phyloP scores from a whole-genome alignment of 805 yeast species.

The Lachancea lanzarotensis region DNA sequence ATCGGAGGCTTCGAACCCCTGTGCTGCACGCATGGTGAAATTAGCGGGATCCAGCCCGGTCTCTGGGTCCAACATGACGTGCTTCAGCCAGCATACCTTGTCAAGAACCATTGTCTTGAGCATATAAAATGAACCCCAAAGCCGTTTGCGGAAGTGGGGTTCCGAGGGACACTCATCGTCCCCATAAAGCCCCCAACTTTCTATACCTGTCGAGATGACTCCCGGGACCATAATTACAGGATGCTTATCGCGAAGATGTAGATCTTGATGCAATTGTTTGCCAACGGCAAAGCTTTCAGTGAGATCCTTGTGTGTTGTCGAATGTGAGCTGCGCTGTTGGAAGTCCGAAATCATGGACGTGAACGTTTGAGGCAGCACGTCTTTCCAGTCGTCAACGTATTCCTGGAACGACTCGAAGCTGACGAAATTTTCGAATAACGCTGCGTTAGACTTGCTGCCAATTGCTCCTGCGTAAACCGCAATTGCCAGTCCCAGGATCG shows the following conservation, averaged over 20 bases:
- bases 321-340: constrained; percentile 19
- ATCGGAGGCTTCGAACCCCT: constrained; percentile 95
- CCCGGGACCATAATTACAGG: constrained; percentile 96
- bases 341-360: constrained; percentile 53
- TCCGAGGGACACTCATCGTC: constrained; percentile 75
- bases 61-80: constrained; percentile 78
- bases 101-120: constrained; percentile 84
- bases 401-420: constrained; percentile 53
- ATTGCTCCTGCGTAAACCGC: constrained; percentile 56
- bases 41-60: constrained; percentile 92
- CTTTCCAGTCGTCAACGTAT: constrained; percentile 67
- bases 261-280: constrained; percentile 45
- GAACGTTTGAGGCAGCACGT: constrained; percentile 59
- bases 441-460: constrained; percentile 22
- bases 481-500: constrained; percentile 57
- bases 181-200: constrained; percentile 82
- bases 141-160: constrained; percentile 78
- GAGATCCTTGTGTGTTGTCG: constrained; percentile 36
- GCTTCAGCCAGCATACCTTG: constrained; percentile 89
- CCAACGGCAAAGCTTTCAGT: constrained; percentile 91
- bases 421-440: constrained; percentile 41
- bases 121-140: constrained; percentile 98
- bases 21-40: constrained; percentile 78
- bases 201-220: constrained; percentile 90
- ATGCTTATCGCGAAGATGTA: constrained; percentile 49